Evolutionary conservation across 768 basidiomycete genomes (phyloP), one percentile per base, ranked within the genome.

Genomic region (Basidioascus undulatus): DNA sequence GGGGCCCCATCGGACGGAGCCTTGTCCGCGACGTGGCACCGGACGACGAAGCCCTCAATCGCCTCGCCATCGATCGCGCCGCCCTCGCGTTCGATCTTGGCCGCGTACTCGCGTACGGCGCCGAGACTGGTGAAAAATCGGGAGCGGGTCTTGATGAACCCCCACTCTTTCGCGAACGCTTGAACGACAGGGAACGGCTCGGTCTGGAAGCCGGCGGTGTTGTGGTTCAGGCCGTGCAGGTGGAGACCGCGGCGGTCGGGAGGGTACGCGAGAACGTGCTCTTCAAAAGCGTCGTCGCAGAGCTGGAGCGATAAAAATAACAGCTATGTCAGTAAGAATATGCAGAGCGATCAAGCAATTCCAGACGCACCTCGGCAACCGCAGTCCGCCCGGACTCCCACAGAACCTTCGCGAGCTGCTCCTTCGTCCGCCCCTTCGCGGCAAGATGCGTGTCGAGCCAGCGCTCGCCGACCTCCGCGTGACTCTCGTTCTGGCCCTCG

Each of bases 231-330:
- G 2, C 89, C 89, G 60, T 96, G 92, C 0, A 96, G 67, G 51
- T 94, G 83, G 1, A 94, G 70, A 4, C 87, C 89, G 0, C 83
- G 80, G 44, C 71, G 70, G 16, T 89, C 74, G 4, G 71, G 65
- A 0, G 81, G 61, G 53, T 84, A 89, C 0, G 71, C 62, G 0
- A 98, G 67, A 41, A 96, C 89, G 51, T 98, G 92, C 54, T 96
- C 89, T 51, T 98, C 89, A 56, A 96, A 96, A 0, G 68, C 69
- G 58, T 98, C 92, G 52, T 98, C 92, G 55, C 92, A 98, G 6
- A 98, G 73, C 87, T 94, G 50, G 0, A n/a, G 0, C 16, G n/a
- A 5, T 20, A 26, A 38, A 23, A 20, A 21, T 37, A 12, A 13
- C 37, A 27, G 20, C 7, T 18, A n/a, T 32, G 23, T 16, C 12